Evolutionary conservation across 169 alveolate genomes (phyloP).

Genomic region (Plasmodium relictum): DNA sequence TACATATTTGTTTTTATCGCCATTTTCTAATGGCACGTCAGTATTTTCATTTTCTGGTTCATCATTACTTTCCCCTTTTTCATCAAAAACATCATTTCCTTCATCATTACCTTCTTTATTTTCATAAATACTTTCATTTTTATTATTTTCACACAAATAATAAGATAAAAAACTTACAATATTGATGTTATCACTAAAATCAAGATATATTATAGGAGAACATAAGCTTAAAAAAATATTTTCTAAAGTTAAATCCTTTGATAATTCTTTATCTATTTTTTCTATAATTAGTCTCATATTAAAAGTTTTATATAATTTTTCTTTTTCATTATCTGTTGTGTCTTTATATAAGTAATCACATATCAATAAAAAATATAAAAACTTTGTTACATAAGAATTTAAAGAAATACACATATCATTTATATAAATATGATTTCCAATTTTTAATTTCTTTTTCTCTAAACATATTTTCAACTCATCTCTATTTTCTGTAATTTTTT

Average conservation of each 20-base stretch:
- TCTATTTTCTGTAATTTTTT: neutral
- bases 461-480: neutral
- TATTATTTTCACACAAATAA: neutral
- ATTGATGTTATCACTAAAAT: conserved; percentile 39
- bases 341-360: conserved; percentile 25
- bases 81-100: neutral
- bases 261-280: conserved; percentile 11
- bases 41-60: neutral
- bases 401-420: conserved; percentile 8
- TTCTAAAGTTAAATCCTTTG: conserved; percentile 12
- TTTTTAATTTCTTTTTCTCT: neutral
- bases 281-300: neutral
- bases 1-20: neutral
- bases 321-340: neutral
- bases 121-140: neutral
- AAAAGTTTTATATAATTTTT: neutral
- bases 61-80: neutral
- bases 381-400: conserved; percentile 15
- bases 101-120: neutral
- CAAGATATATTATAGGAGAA: conserved; percentile 40
- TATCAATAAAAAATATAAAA: conserved; percentile 52
- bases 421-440: neutral
- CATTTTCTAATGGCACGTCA: neutral
- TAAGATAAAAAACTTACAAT: conserved; percentile 22
- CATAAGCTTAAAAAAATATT: conserved; percentile 59